Evolutionary conservation across 257 asterid genomes (phyloP).

Genomic region (Echites panduratus): DNA sequence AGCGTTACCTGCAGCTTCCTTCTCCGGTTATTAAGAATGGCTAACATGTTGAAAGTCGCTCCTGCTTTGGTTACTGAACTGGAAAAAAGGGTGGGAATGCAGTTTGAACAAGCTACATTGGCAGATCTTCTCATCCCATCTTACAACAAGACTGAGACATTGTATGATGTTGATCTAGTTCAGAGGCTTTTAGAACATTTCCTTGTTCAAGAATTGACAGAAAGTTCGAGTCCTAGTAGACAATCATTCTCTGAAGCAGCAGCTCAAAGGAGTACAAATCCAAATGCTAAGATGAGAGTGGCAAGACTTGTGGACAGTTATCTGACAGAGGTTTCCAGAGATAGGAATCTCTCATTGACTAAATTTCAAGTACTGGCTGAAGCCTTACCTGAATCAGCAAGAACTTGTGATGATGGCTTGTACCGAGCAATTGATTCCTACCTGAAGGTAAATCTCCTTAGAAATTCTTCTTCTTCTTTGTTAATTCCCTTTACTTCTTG

Average conservation of each 20-base stretch:
- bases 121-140: constrained; percentile 72
- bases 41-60: constrained; percentile 76
- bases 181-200: constrained; percentile 95
- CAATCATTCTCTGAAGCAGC: constrained; percentile 41
- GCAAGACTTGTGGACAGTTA: constrained; percentile 91
- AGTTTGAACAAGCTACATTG: constrained; percentile 75
- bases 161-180: constrained; percentile 77
- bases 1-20: constrained; percentile 84
- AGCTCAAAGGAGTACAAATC: constrained; percentile 40
- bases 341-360: constrained; percentile 59
- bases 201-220: constrained; percentile 80
- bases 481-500: not conserved
- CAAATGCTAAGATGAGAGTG: constrained; percentile 77
- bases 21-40: constrained; percentile 63
- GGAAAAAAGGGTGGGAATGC: constrained; percentile 95
- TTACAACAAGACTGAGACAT: constrained; percentile 54
- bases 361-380: constrained; percentile 90
- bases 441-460: constrained; percentile 54
- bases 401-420: constrained; percentile 82
- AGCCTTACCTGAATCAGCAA: constrained; percentile 85
- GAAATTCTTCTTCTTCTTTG: not conserved
- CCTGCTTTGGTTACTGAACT: constrained; percentile 87
- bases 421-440: constrained; percentile 92
- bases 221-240: constrained; percentile 59
- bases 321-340: constrained; percentile 87